Evolutionary conservation across 192 early-diverging fungal genomes (phyloP), one percentile per base, ranked within the genome.

Genomic region (Coemansia sp.): DNA sequence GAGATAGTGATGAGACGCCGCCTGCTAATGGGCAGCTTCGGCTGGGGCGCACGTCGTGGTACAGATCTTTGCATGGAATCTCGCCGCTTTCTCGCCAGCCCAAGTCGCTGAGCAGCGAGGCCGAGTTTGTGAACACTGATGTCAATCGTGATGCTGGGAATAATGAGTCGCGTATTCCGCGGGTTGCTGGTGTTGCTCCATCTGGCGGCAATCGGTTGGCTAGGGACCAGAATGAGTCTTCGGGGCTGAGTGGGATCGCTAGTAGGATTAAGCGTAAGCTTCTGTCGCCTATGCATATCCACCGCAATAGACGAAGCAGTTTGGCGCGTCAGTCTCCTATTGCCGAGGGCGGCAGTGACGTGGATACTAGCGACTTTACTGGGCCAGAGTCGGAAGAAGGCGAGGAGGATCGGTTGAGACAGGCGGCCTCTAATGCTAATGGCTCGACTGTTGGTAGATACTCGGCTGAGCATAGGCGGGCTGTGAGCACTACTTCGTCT

Each of bases 71-170:
- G 47, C 79, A 82, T 35, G 79, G 79, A 1, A 76, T 82, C 30
- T 82, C 79, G 37, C 79, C 79, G 16, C 62, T 82, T 23, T 82
- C 79, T 26, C 55, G 74, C 17, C 68, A 76, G 47, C 71, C 64
- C 13, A 82, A 82, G 68, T 76, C 74, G n/a, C 62, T 82, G 19
- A 81, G 76, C 65, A 74, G 74, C 62, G 75, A 76, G 17, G 68
- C 67, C 38, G 79, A 76, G 70, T 67, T 67, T 57, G 35, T 64
- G 14, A 17, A 55, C 3, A 28, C 26, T 11, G 52, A 28, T 10
- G 52, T 37, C 9, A 37, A 37, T 37, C 6, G 35, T 37, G 55
- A 58, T 17, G 55, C 30, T 16, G 35, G 32, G 28, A n/a, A 14
- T 4, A 4, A 3, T 17, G 57, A 30, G 30, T 68, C 72, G 52